Percentiles rank a stretch among this genome's conserved stretches.
These are phyloP conservation scores for Millerozyma acaciae DNA, from an alignment of 805 yeast species.

Conservation along the genomic window DNA sequence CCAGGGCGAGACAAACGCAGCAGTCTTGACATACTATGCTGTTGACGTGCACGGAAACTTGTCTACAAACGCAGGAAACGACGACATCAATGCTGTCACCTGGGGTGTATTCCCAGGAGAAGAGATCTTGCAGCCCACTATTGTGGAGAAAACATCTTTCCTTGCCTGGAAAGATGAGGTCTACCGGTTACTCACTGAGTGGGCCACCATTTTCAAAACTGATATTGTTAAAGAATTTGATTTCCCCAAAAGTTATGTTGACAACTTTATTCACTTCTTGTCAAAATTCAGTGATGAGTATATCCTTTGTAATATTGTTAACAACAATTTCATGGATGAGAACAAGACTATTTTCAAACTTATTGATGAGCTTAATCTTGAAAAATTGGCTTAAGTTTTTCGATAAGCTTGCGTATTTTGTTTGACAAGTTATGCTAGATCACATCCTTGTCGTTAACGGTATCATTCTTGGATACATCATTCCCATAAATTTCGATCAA, in stretches of 20 bases:
- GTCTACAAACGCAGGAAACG: slow-evolving; percentile 64
- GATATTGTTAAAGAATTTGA: slow-evolving; percentile 30
- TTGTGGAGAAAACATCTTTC: slow-evolving; percentile 87
- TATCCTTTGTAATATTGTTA: slow-evolving; percentile 82
- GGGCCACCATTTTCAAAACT: slow-evolving; percentile 56
- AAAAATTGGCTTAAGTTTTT: slow-evolving; percentile 8
- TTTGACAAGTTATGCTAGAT: not conserved
- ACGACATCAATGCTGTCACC: slow-evolving; percentile 89
- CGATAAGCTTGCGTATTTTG: no score
- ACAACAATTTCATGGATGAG: slow-evolving; percentile 67
- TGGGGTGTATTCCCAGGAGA: slow-evolving; percentile 98
- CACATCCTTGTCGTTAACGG: not conserved
- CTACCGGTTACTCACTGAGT: slow-evolving; percentile 74
- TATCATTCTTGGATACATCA: no score
- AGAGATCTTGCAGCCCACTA: slow-evolving; percentile 92
- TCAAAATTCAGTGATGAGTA: slow-evolving; percentile 51
- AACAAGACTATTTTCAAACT: slow-evolving; percentile 55
- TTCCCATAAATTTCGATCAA: slow-evolving; percentile 3
- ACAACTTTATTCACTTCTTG: slow-evolving; percentile 39
- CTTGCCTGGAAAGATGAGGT: slow-evolving; percentile 98
- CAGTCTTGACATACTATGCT: slow-evolving; percentile 71
- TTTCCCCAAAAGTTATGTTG: slow-evolving; percentile 25
- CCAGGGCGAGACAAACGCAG: slow-evolving; percentile 34
- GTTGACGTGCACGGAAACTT: slow-evolving; percentile 58
- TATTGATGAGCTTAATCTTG: slow-evolving; percentile 34